phyloP scores from a whole-genome alignment of 129 eudicot species.

The Heracleum sosnowskyi region DNA sequence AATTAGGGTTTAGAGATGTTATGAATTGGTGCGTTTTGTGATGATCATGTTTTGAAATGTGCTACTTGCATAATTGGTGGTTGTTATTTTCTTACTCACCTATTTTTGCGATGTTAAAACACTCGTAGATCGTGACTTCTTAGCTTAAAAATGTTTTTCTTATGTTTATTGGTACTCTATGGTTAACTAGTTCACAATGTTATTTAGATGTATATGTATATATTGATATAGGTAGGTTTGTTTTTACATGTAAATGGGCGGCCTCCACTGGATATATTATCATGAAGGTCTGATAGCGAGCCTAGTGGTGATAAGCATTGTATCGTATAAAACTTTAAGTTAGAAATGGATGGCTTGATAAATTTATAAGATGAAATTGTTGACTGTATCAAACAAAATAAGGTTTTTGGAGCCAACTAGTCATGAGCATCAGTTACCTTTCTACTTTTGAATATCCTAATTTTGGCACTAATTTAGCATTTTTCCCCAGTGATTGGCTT shows the following conservation, averaged over 20 bases:
- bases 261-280: neutral
- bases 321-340: neutral
- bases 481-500: neutral
- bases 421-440: neutral
- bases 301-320: neutral
- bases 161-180: neutral
- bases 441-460: neutral
- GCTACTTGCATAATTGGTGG: neutral
- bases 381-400: neutral
- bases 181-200: neutral
- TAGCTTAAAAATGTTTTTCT: too few relatives aligned
- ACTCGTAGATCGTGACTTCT: too few relatives aligned
- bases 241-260: neutral
- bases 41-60: neutral
- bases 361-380: neutral
- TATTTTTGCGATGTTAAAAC: too few relatives aligned
- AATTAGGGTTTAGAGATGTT: slow-evolving; percentile 20
- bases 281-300: neutral
- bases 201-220: too few relatives aligned
- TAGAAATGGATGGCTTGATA: neutral
- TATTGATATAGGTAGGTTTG: neutral
- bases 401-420: neutral
- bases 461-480: neutral
- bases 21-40: neutral
- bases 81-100: neutral